A percentile compares a stretch with the other conserved stretches of the same genome.
These are phyloP conservation scores for Plantago coronopus DNA, from an alignment of 305 asterid species.

Conservation along the genomic window DNA sequence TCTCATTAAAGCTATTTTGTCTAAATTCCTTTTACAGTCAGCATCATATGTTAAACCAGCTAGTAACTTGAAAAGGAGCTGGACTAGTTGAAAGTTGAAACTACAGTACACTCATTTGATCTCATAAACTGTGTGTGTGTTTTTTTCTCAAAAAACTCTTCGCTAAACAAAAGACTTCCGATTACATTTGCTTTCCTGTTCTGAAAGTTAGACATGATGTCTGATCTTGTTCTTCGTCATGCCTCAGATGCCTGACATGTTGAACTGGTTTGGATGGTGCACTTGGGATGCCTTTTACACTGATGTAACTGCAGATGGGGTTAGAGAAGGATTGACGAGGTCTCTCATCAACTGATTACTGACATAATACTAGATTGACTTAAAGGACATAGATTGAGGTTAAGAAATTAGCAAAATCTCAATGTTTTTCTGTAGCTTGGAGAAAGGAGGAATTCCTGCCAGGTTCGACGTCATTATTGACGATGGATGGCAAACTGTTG, in stretches of 20 bases:
- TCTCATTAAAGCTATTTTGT: no score
- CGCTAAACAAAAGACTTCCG: neutral
- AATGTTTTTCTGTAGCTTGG: constrained; percentile 37
- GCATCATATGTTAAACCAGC: no score
- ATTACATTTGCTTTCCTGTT: neutral
- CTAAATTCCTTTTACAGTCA: no score
- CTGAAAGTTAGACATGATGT: neutral
- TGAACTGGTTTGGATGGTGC: constrained; percentile 98
- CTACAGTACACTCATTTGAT: neutral
- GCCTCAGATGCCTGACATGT: constrained; percentile 71
- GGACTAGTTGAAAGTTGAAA: no score
- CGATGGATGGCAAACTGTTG: constrained; percentile 93
- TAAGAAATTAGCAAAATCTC: neutral
- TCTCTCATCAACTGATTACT: constrained; percentile 16
- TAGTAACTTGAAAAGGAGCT: no score
- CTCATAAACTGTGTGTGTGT: neutral
- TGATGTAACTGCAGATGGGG: constrained; percentile 79
- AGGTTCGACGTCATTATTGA: constrained; percentile 78
- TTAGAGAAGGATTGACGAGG: constrained; percentile 68
- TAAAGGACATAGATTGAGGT: neutral
- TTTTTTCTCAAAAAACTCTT: neutral
- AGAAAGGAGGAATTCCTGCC: constrained; percentile 66
- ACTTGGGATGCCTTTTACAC: constrained; percentile 96
- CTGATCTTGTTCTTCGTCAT: constrained; percentile 19
- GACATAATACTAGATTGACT: constrained; percentile 1